phyloP scores from a whole-genome alignment of 1,284 basidiomycete genomes.

The Spongiforma sp. region DNA sequence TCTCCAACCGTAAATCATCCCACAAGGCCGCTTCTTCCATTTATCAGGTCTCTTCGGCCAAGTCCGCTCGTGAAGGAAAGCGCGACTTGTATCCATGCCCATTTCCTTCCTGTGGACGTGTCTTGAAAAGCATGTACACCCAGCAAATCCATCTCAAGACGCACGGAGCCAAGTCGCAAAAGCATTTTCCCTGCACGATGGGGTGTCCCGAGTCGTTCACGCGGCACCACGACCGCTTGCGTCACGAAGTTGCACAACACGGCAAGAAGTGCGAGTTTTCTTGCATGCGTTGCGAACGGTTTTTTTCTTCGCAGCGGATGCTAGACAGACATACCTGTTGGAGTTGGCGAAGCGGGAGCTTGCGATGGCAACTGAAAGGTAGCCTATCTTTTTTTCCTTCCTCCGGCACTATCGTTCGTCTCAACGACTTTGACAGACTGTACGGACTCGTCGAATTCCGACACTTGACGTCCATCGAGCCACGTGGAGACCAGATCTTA shows the following conservation, averaged over 20 bases:
- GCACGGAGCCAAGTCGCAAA: conserved; percentile 1
- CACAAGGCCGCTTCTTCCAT: too few species aligned
- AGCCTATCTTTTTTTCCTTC: too few species aligned
- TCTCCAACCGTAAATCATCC: too few species aligned
- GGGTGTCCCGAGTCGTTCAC: conserved; percentile 8
- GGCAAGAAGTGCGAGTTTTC: conserved; percentile 10
- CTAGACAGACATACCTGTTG: conserved; percentile 11
- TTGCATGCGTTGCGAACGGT: conserved; percentile 5
- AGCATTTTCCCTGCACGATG: conserved; percentile 9
- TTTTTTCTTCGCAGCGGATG: conserved; percentile 9
- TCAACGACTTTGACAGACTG: too few species aligned
- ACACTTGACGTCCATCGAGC: too few species aligned
- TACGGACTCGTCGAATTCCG: too few species aligned
- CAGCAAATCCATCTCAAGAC: conserved; percentile 7
- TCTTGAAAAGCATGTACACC: conserved; percentile 6
- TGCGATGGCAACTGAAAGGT: conserved; percentile 11
- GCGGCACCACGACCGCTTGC: conserved; percentile 9
- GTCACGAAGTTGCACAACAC: conserved; percentile 9
- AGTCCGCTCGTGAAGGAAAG: neutral
- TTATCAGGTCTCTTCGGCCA: too few species aligned
- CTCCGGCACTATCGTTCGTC: too few species aligned
- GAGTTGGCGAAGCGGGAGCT: neutral
- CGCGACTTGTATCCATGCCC: conserved; percentile 5
- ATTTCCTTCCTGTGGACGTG: neutral
- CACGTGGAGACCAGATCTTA: too few species aligned